Conservation (phyloP, 345 rosid species). For the Diplotaxis tenuifolia region DNA sequence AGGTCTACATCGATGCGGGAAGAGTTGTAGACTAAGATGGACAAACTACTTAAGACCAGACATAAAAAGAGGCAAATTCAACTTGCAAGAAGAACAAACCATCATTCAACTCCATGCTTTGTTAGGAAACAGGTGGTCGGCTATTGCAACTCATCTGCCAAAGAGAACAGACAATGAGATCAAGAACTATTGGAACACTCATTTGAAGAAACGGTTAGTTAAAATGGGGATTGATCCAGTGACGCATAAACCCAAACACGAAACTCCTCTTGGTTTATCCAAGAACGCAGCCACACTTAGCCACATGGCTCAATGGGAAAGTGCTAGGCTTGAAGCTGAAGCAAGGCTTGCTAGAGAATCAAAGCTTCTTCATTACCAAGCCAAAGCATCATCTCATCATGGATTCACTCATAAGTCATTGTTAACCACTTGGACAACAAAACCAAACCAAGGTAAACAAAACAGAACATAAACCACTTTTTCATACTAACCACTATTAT, state of each 20-base stretch:
- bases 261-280: constrained; percentile 54
- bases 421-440: constrained; percentile 21
- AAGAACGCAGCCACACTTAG: constrained; percentile 72
- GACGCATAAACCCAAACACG: constrained; percentile 72
- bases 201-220: constrained; percentile 59
- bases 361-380: constrained; percentile 51
- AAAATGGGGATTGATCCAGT: constrained; percentile 86
- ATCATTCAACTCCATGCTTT: constrained; percentile 40
- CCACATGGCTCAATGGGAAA: constrained; percentile 97
- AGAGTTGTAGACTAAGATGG: constrained; percentile 95
- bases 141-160: constrained; percentile 75
- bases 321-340: constrained; percentile 89
- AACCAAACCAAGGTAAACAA: constrained; percentile 31
- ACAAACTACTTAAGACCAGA: constrained; percentile 41
- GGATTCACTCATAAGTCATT: constrained; percentile 24
- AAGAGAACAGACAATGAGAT: constrained; percentile 79
- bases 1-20: constrained; percentile 94
- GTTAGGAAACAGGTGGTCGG: constrained; percentile 62
- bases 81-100: constrained; percentile 38
- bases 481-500: too few species aligned
- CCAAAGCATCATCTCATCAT: constrained; percentile 22
- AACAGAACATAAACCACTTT: neutral
- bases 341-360: constrained; percentile 82
- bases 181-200: constrained; percentile 81
- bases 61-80: constrained; percentile 41